Conservation (phyloP, 768 basidiomycete species). For the Coprinellus aureogranulatus region DNA sequence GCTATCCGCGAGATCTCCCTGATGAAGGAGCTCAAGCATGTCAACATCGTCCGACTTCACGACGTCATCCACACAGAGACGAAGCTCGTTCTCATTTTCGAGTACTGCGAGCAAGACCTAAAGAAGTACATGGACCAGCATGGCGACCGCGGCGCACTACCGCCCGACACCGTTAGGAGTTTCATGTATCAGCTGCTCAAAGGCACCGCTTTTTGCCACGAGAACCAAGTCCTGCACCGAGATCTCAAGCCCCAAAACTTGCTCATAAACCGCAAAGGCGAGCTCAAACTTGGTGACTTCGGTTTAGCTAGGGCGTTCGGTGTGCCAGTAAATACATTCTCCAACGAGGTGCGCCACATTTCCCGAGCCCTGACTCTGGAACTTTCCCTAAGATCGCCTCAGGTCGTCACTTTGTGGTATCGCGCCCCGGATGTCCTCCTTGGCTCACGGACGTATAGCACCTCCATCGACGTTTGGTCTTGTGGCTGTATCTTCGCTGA, state of each 20-base stretch:
- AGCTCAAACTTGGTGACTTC: slow-evolving; percentile 97
- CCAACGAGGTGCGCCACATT: slow-evolving; percentile 72
- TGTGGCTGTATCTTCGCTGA: slow-evolving; percentile 99
- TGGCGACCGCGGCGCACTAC: slow-evolving; percentile 92
- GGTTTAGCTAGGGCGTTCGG: slow-evolving; percentile 97
- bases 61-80: slow-evolving; percentile 99
- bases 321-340: slow-evolving; percentile 98
- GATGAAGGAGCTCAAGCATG: slow-evolving; percentile 99
- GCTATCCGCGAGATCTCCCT: slow-evolving; percentile 98
- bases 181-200: slow-evolving; percentile 98
- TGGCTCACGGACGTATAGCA: slow-evolving; percentile 95
- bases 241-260: slow-evolving; percentile 99
- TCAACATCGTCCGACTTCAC: slow-evolving; percentile 96
- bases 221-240: slow-evolving; percentile 95
- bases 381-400: slow-evolving; percentile 2
- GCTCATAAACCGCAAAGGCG: slow-evolving; percentile 94
- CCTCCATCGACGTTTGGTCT: slow-evolving; percentile 98
- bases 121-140: slow-evolving; percentile 99
- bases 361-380: neutral
- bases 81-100: slow-evolving; percentile 96
- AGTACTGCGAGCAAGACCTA: slow-evolving; percentile 96
- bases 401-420: slow-evolving; percentile 99
- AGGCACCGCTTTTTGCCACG: slow-evolving; percentile 97
- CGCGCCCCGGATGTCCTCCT: slow-evolving; percentile 96
- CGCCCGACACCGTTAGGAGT: slow-evolving; percentile 85